Evolutionary conservation across 306 rosid genomes (phyloP).

Genomic region (Sesbania bispinosa): DNA sequence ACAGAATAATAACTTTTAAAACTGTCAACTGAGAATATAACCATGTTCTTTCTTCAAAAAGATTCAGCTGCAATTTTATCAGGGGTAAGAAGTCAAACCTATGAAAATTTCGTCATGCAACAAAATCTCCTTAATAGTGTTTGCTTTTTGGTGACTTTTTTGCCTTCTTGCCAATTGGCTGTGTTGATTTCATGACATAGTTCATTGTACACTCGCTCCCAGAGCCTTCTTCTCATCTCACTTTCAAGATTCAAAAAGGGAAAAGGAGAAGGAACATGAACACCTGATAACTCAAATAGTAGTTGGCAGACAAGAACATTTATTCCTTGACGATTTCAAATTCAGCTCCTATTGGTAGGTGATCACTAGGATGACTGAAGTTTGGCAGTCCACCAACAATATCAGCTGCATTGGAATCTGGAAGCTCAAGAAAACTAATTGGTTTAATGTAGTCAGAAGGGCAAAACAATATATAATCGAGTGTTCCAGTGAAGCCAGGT

Average conservation of each 20-base stretch:
- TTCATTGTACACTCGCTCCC: not conserved
- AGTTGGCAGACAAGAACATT: not conserved
- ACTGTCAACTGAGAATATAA: not conserved
- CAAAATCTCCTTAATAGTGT: not conserved
- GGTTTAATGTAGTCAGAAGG: conserved; percentile 64
- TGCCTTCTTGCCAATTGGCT: not conserved
- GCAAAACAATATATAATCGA: conserved; percentile 67
- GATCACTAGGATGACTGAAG: conserved; percentile 76
- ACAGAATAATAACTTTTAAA: not conserved
- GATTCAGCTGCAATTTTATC: not conserved
- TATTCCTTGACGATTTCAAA: conserved; percentile 58
- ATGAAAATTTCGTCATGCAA: not conserved
- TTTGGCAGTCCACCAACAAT: conserved; percentile 83
- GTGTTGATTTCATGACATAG: conserved; percentile 2
- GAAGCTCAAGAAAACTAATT: conserved; percentile 76
- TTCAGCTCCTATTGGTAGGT: conserved; percentile 83
- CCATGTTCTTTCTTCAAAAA: not conserved
- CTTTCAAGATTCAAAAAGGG: conserved; percentile 9
- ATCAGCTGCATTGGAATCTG: conserved; percentile 54
- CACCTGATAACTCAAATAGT: conserved; percentile 20
- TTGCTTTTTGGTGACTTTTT: not conserved
- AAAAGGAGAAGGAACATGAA: not conserved
- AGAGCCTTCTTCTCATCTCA: not conserved
- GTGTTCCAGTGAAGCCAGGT: conserved; percentile 87
- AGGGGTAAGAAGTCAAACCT: not conserved